Base-by-base conservation (phyloP, 2,329 filamentous ascomycete species). In the Fusarium anthophilum region DNA sequence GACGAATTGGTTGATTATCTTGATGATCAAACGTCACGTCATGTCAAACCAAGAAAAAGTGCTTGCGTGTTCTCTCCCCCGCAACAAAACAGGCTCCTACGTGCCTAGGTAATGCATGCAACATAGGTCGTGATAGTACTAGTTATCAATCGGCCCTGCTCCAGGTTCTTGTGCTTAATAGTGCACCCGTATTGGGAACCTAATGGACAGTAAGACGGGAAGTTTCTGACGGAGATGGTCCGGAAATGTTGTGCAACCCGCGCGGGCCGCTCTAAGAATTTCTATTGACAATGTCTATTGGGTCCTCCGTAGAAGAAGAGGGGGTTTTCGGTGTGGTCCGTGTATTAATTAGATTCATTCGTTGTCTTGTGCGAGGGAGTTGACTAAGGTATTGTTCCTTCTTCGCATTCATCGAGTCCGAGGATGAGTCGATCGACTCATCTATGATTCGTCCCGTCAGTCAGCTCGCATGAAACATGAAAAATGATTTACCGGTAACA, bases 81-180 rank as follows among this genome's bases (percentile, higher is more conserved):
- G 43, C 61, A 61, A 35, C n/a, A 44, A 37, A 35, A 26, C 43
- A 58, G 48, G 17, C 45, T 14, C 44, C 18, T 50, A 32, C 26
- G 20, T 35, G 20, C 26, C 26, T 35, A 38, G n/a, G 32, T 18
- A 53, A 37, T 37, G 50, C 50, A 62, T 56, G 44, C 65, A 55
- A 37, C 65, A 62, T 47, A 44, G 53, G 54, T 47, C 37, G 60
- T 39, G 44, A 70, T 45, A 44, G 51, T 50, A 59, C 43, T 51
- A 59, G 61, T 67, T 64, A 62, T 38, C 39, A 67, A 61, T 73
- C 69, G 72, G 72, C 72, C 72, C 69, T 75, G 65, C 43, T 69
- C 66, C 53, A 50, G 47, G 44, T 44, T 66, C 24, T 41, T 61
- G 63, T 69, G 57, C 37, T 70, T 55, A n/a, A 57, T 45, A 70